phyloP scores from a whole-genome alignment of 306 rosid species.

The Pachyrhizus erosus region DNA sequence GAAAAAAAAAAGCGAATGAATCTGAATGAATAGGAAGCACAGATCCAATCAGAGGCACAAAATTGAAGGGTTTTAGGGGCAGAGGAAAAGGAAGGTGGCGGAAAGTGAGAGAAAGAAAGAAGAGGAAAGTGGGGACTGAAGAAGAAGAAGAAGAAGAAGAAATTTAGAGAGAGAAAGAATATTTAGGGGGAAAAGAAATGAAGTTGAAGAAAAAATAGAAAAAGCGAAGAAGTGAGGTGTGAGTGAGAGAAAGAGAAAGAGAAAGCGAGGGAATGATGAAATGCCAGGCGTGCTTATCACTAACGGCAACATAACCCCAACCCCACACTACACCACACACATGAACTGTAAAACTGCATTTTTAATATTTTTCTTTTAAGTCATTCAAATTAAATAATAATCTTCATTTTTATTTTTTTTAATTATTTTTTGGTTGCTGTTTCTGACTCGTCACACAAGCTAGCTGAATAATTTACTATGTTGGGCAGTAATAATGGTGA shows the following conservation, averaged over 20 bases:
- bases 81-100: conserved; percentile 50
- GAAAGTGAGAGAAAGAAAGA: conserved; percentile 57
- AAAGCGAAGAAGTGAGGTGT: conserved; percentile 39
- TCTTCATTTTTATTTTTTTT: not conserved
- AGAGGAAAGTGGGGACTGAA: conserved; percentile 44
- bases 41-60: conserved; percentile 63
- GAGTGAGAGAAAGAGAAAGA: conserved; percentile 32
- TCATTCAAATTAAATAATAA: not conserved
- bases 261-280: conserved; percentile 90
- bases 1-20: conserved; percentile 26
- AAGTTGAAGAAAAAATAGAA: conserved; percentile 11
- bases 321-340: conserved; percentile 58
- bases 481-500: not conserved
- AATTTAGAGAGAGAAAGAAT: conserved; percentile 57
- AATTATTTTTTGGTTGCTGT: not conserved
- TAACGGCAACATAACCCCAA: conserved; percentile 71
- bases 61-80: conserved; percentile 37
- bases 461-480: conserved; percentile 1
- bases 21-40: conserved; percentile 40
- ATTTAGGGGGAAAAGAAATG: conserved; percentile 14
- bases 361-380: not conserved
- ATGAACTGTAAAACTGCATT: conserved; percentile 67
- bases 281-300: conserved; percentile 99
- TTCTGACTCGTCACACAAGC: not conserved
- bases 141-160: conserved; percentile 46